A percentile compares a stretch with the other conserved stretches of the same genome.
Evolutionary conservation across 2,329 filamentous ascomycete genomes (phyloP).

Genomic region (Pseudogymnoascus sp.): DNA sequence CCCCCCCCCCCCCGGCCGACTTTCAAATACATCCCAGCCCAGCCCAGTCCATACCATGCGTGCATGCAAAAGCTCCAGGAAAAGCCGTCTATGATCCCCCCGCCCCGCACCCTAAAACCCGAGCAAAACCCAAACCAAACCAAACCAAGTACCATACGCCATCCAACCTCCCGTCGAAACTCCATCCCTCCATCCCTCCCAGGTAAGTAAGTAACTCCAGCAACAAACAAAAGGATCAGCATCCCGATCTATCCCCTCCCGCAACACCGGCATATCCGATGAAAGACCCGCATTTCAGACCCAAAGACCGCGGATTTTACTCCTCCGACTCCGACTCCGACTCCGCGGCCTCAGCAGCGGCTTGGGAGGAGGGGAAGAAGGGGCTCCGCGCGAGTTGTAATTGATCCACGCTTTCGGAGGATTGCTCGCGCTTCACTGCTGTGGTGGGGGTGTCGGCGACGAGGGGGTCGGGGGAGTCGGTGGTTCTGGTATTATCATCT

Average conservation of each 20-base stretch:
- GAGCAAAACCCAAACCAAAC: background rate
- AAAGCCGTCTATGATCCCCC: background rate
- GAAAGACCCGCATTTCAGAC: no score
- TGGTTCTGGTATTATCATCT: no score
- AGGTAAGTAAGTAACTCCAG: background rate
- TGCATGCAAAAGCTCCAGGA: background rate
- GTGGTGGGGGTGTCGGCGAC: background rate
- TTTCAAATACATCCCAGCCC: no score
- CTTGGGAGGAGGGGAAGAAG: background rate
- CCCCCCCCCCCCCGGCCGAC: no score
- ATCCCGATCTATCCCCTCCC: background rate
- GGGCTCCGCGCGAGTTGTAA: background rate
- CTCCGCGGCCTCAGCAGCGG: background rate
- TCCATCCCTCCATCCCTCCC: background rate
- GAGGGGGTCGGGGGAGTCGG: background rate
- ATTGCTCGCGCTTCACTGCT: background rate
- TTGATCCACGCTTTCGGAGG: background rate
- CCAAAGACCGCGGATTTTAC: no score
- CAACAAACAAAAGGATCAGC: background rate
- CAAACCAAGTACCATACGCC: background rate
- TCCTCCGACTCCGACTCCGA: background rate
- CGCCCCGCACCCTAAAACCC: no score
- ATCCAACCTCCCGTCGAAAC: background rate
- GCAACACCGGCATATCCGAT: no score
- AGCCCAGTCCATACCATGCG: no score